Percentiles rank a stretch among this genome's conserved stretches.
Conservation (phyloP, 345 rosid genomes). For the Eucalyptus lansdowneana region DNA sequence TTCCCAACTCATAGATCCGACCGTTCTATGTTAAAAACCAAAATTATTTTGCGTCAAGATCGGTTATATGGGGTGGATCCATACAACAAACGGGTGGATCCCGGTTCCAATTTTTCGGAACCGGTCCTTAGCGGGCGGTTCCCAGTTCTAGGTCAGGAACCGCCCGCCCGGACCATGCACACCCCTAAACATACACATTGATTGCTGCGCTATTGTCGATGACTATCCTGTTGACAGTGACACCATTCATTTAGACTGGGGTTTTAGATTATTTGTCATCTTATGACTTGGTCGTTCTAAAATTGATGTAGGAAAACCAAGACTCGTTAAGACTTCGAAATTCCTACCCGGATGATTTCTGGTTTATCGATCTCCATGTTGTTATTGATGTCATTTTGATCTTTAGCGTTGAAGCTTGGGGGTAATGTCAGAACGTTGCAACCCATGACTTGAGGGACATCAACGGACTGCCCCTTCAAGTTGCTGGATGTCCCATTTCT, state of each 20-base stretch:
- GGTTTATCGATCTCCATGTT: neutral
- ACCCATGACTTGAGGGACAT: neutral
- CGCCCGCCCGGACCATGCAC: no score
- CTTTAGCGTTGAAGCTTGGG: neutral
- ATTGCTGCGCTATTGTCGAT: neutral
- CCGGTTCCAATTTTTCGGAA: no score
- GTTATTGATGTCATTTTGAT: neutral
- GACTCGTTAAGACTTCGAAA: neutral
- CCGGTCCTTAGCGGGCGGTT: no score
- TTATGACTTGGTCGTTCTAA: neutral
- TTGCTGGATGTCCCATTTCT: neutral
- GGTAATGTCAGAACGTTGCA: neutral
- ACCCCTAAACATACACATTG: neutral
- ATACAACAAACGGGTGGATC: no score
- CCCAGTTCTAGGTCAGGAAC: no score
- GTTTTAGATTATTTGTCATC: neutral
- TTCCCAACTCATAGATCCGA: no score
- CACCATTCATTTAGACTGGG: neutral
- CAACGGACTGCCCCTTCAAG: neutral
- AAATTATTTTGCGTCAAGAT: no score
- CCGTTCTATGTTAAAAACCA: no score
- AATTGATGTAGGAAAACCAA: neutral
- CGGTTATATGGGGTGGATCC: no score
- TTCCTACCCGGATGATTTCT: neutral
- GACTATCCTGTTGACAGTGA: neutral